Base-by-base conservation (phyloP, 208 protist genomes). In the Crithidia acanthocephali region DNA sequence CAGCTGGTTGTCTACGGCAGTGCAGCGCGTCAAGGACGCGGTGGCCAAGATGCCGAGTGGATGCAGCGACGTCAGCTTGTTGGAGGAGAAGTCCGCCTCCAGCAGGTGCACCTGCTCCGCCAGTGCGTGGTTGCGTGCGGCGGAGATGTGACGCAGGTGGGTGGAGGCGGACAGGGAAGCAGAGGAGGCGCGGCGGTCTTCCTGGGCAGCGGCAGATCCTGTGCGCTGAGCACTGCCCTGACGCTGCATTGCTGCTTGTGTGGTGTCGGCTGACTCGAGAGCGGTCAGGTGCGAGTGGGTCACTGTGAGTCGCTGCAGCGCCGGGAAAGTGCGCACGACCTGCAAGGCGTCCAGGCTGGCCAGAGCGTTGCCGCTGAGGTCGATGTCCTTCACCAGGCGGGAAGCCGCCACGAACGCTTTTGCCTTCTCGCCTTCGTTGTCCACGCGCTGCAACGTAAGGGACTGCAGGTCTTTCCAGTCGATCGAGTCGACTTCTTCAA, bases 351-450 rank as follows among this genome's bases (percentile, higher is more conserved):
- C 72, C 0, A 96, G 13, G 2, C 32, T 51, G 9, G 2, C 32
- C 53, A 96, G 48, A 1, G 66, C 44, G 48, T 96, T 96, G 44
- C 84, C 84, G 62, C 91, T 85, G 1, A 96, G 33, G 59, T 96
- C 84, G n/a, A 96, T 52, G 32, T 86, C 78, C 27, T 67, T 62
- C 22, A 65, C 60, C 11, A 70, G 37, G 7, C 18, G n/a, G 10
- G 51, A 25, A 0, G 59, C 37, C 2, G 42, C 25, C 1, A 74
- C 44, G 25, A 7, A 11, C 30, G 37, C 13, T 35, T 37, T 28
- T 25, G 5, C 11, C 20, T 60, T 45, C n/a, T 37, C 16, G 9
- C 35, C 22, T 20, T 15, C 44, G 28, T 11, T 5, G 6, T 42
- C 13, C 37, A 42, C 6, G 9, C 9, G 37, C 6, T 13, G 37